Evolutionary conservation across 2,329 filamentous ascomycete genomes (phyloP).

Genomic region (Akanthomyces uredinophilus): DNA sequence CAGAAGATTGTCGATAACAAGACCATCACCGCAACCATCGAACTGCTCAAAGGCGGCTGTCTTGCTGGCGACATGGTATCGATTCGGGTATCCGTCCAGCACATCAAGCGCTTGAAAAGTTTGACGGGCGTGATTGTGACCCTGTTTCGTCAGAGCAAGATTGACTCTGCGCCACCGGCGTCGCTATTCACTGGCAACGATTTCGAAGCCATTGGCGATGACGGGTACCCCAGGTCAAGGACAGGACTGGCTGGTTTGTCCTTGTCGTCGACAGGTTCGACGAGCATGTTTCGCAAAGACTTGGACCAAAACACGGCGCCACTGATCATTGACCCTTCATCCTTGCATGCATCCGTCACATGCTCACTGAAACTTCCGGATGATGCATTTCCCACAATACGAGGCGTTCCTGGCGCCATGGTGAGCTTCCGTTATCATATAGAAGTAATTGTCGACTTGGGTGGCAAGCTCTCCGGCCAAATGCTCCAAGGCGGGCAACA

Average conservation of each 20-base stretch:
- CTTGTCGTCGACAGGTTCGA: conserved; percentile 78
- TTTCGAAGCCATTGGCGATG: conserved; percentile 60
- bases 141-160: conserved; percentile 82
- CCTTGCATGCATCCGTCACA: conserved; percentile 72
- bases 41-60: conserved; percentile 76
- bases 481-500: conserved; percentile 56
- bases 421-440: conserved; percentile 93
- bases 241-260: conserved; percentile 84
- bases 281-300: conserved; percentile 93
- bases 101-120: conserved; percentile 85
- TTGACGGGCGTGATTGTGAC: conserved; percentile 91
- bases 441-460: conserved; percentile 87
- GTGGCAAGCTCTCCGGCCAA: conserved; percentile 76
- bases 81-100: conserved; percentile 75
- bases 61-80: conserved; percentile 79
- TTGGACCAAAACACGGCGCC: conserved; percentile 84
- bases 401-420: conserved; percentile 83
- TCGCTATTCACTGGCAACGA: conserved; percentile 46
- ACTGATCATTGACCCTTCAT: conserved; percentile 77
- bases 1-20: conserved; percentile 54
- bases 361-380: conserved; percentile 83
- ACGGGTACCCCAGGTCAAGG: conserved; percentile 80
- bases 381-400: conserved; percentile 87
- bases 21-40: conserved; percentile 81
- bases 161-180: conserved; percentile 65